Percentiles rank a stretch among this genome's conserved stretches.
These are phyloP conservation scores for Amanita jacksonii DNA, from an alignment of 768 basidiomycete species.

Conservation along the genomic window DNA sequence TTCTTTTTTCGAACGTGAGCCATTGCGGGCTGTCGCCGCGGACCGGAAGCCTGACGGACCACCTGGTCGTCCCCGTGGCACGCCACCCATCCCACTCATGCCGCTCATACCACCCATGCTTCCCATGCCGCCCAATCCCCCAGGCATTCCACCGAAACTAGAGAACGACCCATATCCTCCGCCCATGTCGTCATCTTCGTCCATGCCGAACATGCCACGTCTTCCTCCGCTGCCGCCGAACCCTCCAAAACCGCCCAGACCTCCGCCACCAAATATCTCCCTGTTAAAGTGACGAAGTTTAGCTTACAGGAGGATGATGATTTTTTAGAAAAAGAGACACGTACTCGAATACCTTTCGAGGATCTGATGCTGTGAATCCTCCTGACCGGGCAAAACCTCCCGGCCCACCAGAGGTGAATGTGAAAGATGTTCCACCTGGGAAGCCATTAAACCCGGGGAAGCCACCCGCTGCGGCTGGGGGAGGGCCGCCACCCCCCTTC, in stretches of 20 bases:
- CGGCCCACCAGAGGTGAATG: constrained; percentile 45
- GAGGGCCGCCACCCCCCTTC: constrained; percentile 55
- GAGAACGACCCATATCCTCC: constrained; percentile 24
- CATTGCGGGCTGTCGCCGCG: constrained; percentile 12
- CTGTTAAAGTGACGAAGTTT: constrained; percentile 24
- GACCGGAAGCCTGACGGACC: background rate
- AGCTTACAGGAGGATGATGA: background rate
- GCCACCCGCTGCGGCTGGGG: constrained; percentile 43
- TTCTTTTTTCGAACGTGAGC: constrained; percentile 22
- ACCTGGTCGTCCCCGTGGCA: constrained; percentile 1
- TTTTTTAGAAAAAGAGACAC: constrained; percentile 25
- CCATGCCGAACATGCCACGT: constrained; percentile 18
- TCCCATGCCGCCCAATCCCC: constrained; percentile 23
- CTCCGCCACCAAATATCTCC: constrained; percentile 45
- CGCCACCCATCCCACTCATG: constrained; percentile 17
- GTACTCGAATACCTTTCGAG: constrained; percentile 83
- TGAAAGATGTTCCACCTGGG: constrained; percentile 41
- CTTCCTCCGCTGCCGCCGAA: constrained; percentile 18
- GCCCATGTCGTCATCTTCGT: constrained; percentile 42
- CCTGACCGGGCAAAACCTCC: constrained; percentile 22
- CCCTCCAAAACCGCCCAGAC: constrained; percentile 26
- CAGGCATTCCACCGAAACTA: constrained; percentile 34
- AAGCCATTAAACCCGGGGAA: constrained; percentile 32
- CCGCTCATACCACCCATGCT: constrained; percentile 22
- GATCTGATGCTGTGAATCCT: constrained; percentile 73